phyloP scores from a whole-genome alignment of 2,329 filamentous ascomycete genomes.

The Alternaria angustiovoidea region DNA sequence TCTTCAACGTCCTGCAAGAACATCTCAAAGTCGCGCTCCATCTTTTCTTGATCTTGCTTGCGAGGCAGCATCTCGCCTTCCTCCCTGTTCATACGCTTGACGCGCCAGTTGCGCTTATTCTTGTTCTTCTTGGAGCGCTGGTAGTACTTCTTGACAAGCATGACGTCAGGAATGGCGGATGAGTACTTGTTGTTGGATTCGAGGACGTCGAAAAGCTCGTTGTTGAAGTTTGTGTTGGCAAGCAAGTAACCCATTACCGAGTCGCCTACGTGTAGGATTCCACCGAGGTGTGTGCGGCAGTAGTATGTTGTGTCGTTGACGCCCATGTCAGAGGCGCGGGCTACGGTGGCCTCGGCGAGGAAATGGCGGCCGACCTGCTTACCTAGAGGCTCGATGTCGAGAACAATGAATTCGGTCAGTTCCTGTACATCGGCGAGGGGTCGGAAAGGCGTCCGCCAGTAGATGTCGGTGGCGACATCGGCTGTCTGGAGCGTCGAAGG shows the following conservation, averaged over 20 bases:
- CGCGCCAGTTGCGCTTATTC: constrained; percentile 79
- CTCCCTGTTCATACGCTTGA: constrained; percentile 92
- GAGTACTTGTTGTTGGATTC: constrained; percentile 78
- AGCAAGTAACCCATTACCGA: constrained; percentile 95
- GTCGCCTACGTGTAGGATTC: constrained; percentile 85
- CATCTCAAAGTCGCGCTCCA: constrained; percentile 95
- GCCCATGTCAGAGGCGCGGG: constrained; percentile 85
- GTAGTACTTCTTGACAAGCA: constrained; percentile 98
- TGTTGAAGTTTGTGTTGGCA: constrained; percentile 91
- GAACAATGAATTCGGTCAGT: constrained; percentile 89
- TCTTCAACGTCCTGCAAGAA: constrained; percentile 98
- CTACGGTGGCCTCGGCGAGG: constrained; percentile 87
- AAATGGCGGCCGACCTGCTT: constrained; percentile 80
- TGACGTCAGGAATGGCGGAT: constrained; percentile 84
- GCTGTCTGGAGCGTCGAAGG: constrained; percentile 89
- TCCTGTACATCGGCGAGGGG: constrained; percentile 84
- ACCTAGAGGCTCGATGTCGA: constrained; percentile 88
- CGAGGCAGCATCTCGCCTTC: constrained; percentile 86
- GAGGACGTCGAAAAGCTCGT: constrained; percentile 80
- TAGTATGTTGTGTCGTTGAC: constrained; percentile 88
- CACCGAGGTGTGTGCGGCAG: constrained; percentile 87
- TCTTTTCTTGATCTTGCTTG: constrained; percentile 85
- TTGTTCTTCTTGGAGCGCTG: constrained; percentile 78
- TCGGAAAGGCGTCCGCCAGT: constrained; percentile 89
- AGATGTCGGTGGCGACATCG: constrained; percentile 81